Evolutionary conservation across 73 alveolate genomes (phyloP).

Genomic region (Paramecium primaurelia): DNA sequence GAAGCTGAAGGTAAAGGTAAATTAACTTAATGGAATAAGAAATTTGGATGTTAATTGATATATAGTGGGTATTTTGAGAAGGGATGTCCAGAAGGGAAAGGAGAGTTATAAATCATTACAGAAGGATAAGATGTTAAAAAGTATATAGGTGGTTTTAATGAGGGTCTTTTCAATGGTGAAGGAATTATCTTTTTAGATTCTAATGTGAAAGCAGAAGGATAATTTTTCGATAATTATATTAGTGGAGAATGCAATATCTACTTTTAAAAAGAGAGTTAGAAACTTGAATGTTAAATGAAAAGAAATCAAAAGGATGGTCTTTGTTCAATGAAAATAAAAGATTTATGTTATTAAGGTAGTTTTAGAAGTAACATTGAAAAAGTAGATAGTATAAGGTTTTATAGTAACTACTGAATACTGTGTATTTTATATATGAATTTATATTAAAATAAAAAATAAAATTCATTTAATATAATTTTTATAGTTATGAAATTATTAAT

Average conservation of each 20-base stretch:
- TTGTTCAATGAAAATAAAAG: neutral
- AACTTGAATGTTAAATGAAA: neutral
- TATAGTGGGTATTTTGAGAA: neutral
- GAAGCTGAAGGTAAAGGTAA: neutral
- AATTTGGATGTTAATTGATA: neutral
- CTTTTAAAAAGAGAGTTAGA: neutral
- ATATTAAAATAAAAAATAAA: no score
- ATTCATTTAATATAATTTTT: no score
- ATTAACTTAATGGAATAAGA: slow-evolving; percentile 6
- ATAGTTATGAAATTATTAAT: no score
- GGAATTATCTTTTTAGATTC: neutral
- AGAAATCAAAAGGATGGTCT: neutral
- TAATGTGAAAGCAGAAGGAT: neutral
- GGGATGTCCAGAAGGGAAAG: slow-evolving; percentile 28
- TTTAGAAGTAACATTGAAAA: neutral
- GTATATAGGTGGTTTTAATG: neutral
- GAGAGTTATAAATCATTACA: neutral
- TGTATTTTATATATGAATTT: neutral
- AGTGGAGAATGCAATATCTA: slow-evolving; percentile 3
- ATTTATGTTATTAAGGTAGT: neutral
- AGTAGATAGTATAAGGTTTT: neutral
- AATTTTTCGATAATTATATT: slow-evolving; percentile 9
- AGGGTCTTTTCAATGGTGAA: neutral
- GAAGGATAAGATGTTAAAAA: neutral
- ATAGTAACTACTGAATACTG: neutral